Evolutionary conservation across 179 eudicot genomes (phyloP), one percentile per base, ranked within the genome.

Genomic region (Beta lomatogona): DNA sequence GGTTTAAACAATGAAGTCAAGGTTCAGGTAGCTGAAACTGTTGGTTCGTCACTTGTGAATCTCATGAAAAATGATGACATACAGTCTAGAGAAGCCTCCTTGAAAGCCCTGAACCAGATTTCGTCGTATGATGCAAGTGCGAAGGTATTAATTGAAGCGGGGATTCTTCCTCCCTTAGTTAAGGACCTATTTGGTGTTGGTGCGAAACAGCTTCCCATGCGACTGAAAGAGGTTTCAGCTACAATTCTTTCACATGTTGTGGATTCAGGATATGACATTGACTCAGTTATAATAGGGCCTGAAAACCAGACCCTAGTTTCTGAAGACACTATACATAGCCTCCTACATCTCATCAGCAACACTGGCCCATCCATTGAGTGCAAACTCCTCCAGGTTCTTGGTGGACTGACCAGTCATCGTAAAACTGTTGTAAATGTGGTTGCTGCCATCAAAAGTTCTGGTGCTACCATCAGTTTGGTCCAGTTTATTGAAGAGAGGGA

Each of bases 291-390:
- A 41, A 89, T 96, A 52, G 98, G 97, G 19, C 91, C 99, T 19
- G 85, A 87, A 36, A 89, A 88, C 65, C 89, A 90, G 41, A 94
- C 98, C 63, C 87, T 96, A 19, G 98, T 92, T 60, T 96, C 98
- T 15, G 97, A 92, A 85, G 91, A 92, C 28, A 90, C 74, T 15
- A 84, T 94, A 73, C 97, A 91, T 81, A 88, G 83, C 80, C 89
- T 96, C 31, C 93, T 96, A 77, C 92, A 90, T 59, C 91, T 96
- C 46, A 94, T 96, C 74, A 94, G 92, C 83, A 96, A 96, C 89
- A 96, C 99, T 4, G 98, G 98, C 46, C 98, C 98, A 0, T 87
- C 94, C 21, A 92, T 96, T 8, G 98, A 91, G 87, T 91, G 96
- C 88, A 94, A 94, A 85, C 98, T 94, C 61, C 88, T 96, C 78